These are phyloP conservation scores for Tribonema minus DNA, from an alignment of 108 stramenopile species.

Conservation along the genomic window DNA sequence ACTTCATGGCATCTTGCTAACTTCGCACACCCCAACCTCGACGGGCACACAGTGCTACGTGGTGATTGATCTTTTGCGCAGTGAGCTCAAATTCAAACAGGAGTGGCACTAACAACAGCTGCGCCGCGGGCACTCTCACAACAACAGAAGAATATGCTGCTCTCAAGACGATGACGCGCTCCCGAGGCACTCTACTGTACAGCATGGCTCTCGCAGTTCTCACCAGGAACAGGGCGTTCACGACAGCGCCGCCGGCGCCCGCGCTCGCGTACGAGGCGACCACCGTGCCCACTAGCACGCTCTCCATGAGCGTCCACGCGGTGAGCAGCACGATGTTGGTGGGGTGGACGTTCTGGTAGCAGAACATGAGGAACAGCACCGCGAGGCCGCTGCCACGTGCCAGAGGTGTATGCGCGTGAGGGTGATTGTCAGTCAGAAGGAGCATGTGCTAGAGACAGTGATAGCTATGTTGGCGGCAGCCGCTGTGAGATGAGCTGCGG, in stretches of 20 bases:
- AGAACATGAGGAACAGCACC: background rate
- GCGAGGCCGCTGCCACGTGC: background rate
- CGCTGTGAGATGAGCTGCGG: background rate
- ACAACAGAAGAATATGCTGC: no score
- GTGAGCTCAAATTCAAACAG: background rate
- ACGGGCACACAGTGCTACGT: no score
- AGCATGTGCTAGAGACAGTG: background rate
- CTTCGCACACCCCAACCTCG: no score
- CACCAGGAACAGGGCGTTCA: background rate
- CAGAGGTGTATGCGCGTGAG: background rate
- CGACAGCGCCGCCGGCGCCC: background rate
- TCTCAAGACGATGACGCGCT: no score
- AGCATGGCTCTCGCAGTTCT: no score
- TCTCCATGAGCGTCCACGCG: conserved; percentile 12
- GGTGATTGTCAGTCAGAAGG: background rate
- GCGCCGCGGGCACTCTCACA: background rate
- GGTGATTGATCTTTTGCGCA: background rate
- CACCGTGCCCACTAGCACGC: conserved; percentile 12
- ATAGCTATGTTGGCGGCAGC: background rate
- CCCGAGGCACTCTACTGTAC: no score
- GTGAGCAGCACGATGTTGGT: conserved; percentile 18
- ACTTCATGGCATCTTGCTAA: no score
- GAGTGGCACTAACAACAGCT: background rate
- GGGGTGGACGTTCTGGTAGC: conserved; percentile 29
- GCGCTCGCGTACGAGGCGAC: conserved; percentile 18